A percentile compares a stretch with the other conserved stretches of the same genome.
These are phyloP conservation scores for Alternaria metachromatica DNA, from an alignment of 2,329 filamentous ascomycete genomes.

Conservation along the genomic window DNA sequence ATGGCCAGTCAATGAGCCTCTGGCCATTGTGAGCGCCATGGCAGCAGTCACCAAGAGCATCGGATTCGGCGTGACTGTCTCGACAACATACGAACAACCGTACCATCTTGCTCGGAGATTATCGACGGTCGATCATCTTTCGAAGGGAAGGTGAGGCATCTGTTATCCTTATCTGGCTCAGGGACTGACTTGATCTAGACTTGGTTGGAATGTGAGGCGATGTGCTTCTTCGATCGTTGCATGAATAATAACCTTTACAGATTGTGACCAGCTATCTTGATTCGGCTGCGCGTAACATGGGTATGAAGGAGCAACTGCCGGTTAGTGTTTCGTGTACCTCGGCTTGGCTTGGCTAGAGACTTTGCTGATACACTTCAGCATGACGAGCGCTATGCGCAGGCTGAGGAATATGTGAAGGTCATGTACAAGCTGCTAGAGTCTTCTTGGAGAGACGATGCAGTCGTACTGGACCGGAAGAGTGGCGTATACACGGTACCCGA, in stretches of 20 bases:
- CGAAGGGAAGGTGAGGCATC: conserved; percentile 60
- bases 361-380: conserved; percentile 53
- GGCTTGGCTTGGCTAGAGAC: conserved; percentile 61
- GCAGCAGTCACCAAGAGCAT: conserved; percentile 70
- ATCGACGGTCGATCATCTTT: conserved; percentile 71
- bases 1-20: conserved; percentile 74
- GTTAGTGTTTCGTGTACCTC: conserved; percentile 49
- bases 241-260: conserved; percentile 37
- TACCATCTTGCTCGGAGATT: conserved; percentile 71
- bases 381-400: conserved; percentile 71
- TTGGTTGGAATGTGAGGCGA: conserved; percentile 35
- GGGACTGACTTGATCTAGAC: conserved; percentile 15
- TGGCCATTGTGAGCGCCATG: conserved; percentile 70
- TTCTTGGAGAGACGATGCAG: conserved; percentile 71
- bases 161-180: not conserved
- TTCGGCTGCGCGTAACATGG: conserved; percentile 69
- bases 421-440: conserved; percentile 73
- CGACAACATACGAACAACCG: conserved; percentile 73
- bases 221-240: not conserved
- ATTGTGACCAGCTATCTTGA: conserved; percentile 74
- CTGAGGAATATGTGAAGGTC: conserved; percentile 73
- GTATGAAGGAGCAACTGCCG: conserved; percentile 63
- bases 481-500: conserved; percentile 66
- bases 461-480: conserved; percentile 64
- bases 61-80: conserved; percentile 72